Evolutionary conservation across 345 rosid species (phyloP), one percentile per base, ranked within the genome.

Genomic region (Salix koriyanagi): DNA sequence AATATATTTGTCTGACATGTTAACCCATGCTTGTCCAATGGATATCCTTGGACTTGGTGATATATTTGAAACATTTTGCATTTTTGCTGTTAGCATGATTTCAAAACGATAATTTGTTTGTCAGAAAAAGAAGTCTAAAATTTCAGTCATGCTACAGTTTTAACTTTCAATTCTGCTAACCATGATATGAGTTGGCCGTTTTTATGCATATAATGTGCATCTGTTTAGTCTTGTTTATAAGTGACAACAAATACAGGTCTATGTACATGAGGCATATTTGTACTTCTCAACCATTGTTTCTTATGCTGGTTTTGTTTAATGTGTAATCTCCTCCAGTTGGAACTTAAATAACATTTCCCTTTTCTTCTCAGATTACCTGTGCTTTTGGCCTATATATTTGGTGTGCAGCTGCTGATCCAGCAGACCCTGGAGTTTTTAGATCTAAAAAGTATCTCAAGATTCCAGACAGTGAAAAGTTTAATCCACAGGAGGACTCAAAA

Each of bases 391-490:
- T 79, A 13, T 79, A 79, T 37, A 74, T 79, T 34, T 79, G 82
- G 82, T 79, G 82, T 28, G 78, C 78, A n/a, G 82, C 82, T 28
- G 74, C 82, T 68, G 77, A 79, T 69, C 82, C 82, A 34, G 82
- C 82, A 19, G 82, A 79, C 19, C 26, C 70, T 23, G 82, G 82
- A 69, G 82, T 79, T 74, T 79, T 79, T 74, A 74, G 75, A 61
- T 79, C 82, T 34, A 79, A 79, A 61, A 79, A 96, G 85, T 92
- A 93, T 81, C 87, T 96, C 66, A 85, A 88, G 23, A 76, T 89
- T 82, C 90, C 86, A 32, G 88, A 87, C 66, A 79, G 79, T 69
- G 87, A 72, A 54, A 92, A 96, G 69, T 78, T 66, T 67, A 71
- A 80, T 78, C 84, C 66, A 12, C 80, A 78, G 72, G 89, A 89